Evolutionary conservation across 176 grass and related monocot genomes (phyloP).

Genomic region (Lolium multiflorum): DNA sequence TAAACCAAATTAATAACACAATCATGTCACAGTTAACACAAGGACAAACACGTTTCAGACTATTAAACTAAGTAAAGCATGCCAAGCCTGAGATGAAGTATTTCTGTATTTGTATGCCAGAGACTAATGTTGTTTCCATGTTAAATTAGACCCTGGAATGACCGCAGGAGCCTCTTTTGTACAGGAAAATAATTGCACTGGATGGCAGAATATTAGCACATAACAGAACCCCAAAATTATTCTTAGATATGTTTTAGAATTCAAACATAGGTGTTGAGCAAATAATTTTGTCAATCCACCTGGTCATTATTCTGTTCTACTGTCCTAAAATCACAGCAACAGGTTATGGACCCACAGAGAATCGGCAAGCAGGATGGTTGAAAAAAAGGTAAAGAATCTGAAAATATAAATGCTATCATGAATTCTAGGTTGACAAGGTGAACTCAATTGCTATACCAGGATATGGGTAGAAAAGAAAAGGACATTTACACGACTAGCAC

Average conservation of each 20-base stretch:
- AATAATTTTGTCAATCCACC: neutral
- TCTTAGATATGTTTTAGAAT: slow-evolving; percentile 1
- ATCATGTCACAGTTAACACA: neutral
- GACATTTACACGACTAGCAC: neutral
- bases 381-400: slow-evolving; percentile 20
- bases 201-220: slow-evolving; percentile 7
- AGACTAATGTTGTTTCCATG: neutral
- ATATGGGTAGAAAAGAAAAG: neutral
- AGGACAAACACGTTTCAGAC: neutral
- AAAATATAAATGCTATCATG: slow-evolving; percentile 8
- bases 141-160: slow-evolving; percentile 26
- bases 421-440: slow-evolving; percentile 18
- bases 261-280: neutral
- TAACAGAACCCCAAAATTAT: slow-evolving; percentile 9
- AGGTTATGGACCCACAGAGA: neutral
- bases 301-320: neutral
- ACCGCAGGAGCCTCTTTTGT: neutral
- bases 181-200: slow-evolving; percentile 7
- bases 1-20: slow-evolving; percentile 32
- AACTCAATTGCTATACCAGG: slow-evolving; percentile 16
- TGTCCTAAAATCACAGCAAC: slow-evolving; percentile 5
- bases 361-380: slow-evolving; percentile 15
- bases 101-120: slow-evolving; percentile 12
- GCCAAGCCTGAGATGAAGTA: neutral
- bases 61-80: slow-evolving; percentile 15